Evolutionary conservation across 306 rosid species (phyloP), one percentile per base, ranked within the genome.

Genomic region (Vigna trinervia): DNA sequence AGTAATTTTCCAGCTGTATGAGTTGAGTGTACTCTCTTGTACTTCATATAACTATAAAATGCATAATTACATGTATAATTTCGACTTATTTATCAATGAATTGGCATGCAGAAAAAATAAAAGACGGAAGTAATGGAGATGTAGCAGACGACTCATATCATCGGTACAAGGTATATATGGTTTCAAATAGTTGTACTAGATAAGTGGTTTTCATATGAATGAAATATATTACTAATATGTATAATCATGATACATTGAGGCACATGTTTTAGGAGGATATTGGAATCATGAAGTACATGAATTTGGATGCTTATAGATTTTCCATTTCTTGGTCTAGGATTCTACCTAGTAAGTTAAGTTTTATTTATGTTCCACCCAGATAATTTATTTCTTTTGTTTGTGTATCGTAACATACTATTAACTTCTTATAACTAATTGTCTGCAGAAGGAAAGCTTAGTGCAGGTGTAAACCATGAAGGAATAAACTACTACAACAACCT

Each of bases 221-320:
- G n/a, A 39, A 17, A 57, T 22, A 50, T 57, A 32, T 58, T 45
- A 68, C 5, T 5, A 19, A 30, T 61, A 34, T 77, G 46, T n/a
- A 15, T 19, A 71, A 22, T 46, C 39, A 17, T 77, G 71, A 77
- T 77, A 57, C 43, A 64, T 46, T 71, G 64, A 51, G 45, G 1
- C 74, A n/a, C 63, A 12, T 57, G 19, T 67, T 78, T 26, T 48
- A 87, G 97, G 91, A 93, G 68, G 96, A 93, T 71, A 86, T 90
- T 74, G 79, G 79, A 63, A 85, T 93, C 28, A 84, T 87, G 88
- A 93, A 87, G 82, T 12, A 84, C 2, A 85, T 92, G 81, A 79
- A 82, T 20, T 54, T 81, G 78, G 96, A 90, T 87, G 94, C 94
- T 19, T 83, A 83, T 78, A 58, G 86, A 73, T 83, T 78, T 65